Conservation (phyloP, 1,284 basidiomycete species). For the Trichosporon ovoides region DNA sequence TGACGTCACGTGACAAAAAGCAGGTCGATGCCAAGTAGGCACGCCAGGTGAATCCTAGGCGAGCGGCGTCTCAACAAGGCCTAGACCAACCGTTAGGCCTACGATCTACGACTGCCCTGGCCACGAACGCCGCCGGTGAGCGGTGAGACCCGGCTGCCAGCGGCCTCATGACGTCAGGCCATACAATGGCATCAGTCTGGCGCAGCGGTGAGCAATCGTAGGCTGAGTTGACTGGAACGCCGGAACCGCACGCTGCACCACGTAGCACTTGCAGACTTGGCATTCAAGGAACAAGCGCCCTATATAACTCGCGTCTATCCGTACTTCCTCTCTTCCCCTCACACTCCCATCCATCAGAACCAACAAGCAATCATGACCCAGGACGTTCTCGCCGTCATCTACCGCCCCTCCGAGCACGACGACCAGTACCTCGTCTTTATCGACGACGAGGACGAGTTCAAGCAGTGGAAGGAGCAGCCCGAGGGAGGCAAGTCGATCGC, state of each 20-base stretch:
- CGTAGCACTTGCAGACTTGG: slow-evolving; percentile 1
- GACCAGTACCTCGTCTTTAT: slow-evolving; percentile 45
- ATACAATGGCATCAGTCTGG: neutral
- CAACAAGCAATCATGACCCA: slow-evolving; percentile 14
- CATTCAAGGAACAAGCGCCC: neutral
- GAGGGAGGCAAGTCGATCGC: slow-evolving; percentile 41
- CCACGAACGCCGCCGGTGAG: too few relatives aligned
- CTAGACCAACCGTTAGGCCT: neutral
- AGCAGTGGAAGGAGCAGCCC: slow-evolving; percentile 38
- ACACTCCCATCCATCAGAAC: neutral
- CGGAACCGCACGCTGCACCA: neutral
- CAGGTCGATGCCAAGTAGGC: neutral
- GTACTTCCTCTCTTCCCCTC: neutral
- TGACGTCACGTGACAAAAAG: neutral
- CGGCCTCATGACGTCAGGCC: neutral
- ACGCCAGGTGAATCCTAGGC: too few relatives aligned
- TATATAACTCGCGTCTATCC: neutral
- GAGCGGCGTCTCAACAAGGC: neutral
- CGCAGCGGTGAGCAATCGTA: slow-evolving; percentile 2
- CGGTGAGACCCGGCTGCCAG: neutral
- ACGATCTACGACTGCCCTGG: neutral
- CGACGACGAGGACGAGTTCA: slow-evolving; percentile 40
- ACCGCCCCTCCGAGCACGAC: slow-evolving; percentile 38
- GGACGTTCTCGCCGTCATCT: slow-evolving; percentile 29
- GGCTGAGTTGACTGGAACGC: neutral